Evolutionary conservation across 257 asterid genomes (phyloP).

Genomic region (Jacaranda mimosifolia): DNA sequence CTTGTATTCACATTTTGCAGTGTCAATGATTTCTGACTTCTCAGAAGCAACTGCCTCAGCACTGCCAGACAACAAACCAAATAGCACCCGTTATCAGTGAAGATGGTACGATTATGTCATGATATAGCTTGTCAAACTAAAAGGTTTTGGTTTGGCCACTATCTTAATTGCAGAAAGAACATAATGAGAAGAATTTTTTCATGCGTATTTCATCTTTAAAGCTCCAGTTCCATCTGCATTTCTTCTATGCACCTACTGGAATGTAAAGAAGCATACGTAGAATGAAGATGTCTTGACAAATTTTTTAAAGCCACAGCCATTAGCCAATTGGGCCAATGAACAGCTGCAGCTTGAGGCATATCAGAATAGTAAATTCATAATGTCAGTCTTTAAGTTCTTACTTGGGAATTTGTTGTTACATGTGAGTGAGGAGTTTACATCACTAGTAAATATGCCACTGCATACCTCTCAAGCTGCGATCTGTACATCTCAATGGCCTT

Average conservation of each 20-base stretch:
- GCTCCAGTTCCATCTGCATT: neutral
- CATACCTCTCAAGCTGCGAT: slow-evolving; percentile 36
- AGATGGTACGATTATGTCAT: too few species aligned
- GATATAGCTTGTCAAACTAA: too few species aligned
- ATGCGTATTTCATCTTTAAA: neutral
- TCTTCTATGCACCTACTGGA: neutral
- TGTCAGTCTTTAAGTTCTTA: neutral
- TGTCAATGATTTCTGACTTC: neutral
- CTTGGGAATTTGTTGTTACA: neutral
- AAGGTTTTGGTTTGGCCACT: neutral
- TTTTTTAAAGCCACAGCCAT: neutral
- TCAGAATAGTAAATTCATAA: neutral
- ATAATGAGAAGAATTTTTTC: neutral
- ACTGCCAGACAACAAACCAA: slow-evolving; percentile 21
- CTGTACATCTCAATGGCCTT: slow-evolving; percentile 10
- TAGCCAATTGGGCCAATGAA: too few species aligned
- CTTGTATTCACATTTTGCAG: slow-evolving; percentile 21
- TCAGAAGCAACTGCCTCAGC: neutral
- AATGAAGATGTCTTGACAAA: neutral
- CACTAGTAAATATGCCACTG: too few species aligned
- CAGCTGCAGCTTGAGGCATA: neutral
- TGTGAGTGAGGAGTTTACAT: neutral
- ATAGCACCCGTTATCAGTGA: neutral
- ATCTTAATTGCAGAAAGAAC: neutral
- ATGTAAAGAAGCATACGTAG: neutral